A percentile compares a stretch with the other conserved stretches of the same genome.
phyloP scores from a whole-genome alignment of 768 basidiomycete species.

The Exsudoporus frostii region DNA sequence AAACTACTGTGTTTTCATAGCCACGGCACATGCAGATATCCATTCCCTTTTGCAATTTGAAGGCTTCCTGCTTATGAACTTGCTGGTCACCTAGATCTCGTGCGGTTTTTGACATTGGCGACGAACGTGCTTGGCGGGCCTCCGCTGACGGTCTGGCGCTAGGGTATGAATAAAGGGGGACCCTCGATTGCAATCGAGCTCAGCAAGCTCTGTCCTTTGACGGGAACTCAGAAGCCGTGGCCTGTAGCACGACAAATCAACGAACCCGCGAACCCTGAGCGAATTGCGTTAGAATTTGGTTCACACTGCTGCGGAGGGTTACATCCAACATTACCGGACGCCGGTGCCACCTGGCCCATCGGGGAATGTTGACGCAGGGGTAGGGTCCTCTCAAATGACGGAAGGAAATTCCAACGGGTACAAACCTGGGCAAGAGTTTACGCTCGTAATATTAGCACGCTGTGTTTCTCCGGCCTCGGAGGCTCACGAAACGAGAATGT shows the following conservation, averaged over 20 bases:
- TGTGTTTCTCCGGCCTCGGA: slow-evolving; percentile 4
- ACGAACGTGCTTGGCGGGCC: slow-evolving; percentile 6
- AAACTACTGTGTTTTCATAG: slow-evolving; percentile 25
- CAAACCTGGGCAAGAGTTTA: slow-evolving; percentile 6
- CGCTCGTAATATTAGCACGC: slow-evolving; percentile 10
- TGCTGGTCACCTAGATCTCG: background rate
- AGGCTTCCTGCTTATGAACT: background rate
- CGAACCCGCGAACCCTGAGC: slow-evolving; percentile 18
- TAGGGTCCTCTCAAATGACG: background rate
- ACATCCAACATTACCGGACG: slow-evolving; percentile 5
- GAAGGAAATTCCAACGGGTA: background rate
- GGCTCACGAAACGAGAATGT: background rate
- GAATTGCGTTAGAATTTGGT: slow-evolving; percentile 1
- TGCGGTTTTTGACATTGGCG: background rate
- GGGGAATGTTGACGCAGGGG: slow-evolving; percentile 1
- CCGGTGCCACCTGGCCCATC: slow-evolving; percentile 6
- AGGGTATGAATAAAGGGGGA: slow-evolving; percentile 16
- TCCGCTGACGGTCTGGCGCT: slow-evolving; percentile 5
- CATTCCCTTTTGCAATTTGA: slow-evolving; percentile 15
- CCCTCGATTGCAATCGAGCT: slow-evolving; percentile 18
- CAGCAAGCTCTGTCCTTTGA: background rate
- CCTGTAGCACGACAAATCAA: slow-evolving; percentile 7
- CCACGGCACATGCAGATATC: slow-evolving; percentile 14
- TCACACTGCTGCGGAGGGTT: slow-evolving; percentile 19
- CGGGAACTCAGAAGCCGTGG: slow-evolving; percentile 3